Percentiles rank a stretch among this genome's conserved stretches.
These are phyloP conservation scores for Penicillium sp. DNA, from an alignment of 2,329 filamentous ascomycete species.

Conservation along the genomic window DNA sequence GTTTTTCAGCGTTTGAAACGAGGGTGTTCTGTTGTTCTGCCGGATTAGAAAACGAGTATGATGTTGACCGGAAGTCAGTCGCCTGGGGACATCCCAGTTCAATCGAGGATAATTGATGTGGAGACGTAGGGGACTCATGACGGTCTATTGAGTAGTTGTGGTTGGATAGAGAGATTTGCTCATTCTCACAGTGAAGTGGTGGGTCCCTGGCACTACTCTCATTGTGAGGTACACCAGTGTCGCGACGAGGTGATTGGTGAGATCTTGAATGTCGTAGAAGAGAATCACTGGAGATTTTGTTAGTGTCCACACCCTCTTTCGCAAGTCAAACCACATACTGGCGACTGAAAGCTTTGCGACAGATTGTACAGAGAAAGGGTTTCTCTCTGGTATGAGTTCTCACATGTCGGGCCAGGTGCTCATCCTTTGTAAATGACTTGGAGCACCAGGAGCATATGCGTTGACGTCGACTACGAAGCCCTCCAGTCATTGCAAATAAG, in stretches of 20 bases:
- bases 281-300: constrained; percentile 5
- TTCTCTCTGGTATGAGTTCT: constrained; percentile 35
- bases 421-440: constrained; percentile 30
- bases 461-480: background rate
- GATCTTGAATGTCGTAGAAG: constrained; percentile 10
- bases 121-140: background rate
- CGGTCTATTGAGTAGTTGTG: background rate
- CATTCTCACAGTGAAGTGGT: background rate
- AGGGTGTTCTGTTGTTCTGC: background rate
- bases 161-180: background rate
- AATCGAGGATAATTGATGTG: background rate
- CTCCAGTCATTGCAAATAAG: background rate
- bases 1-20: background rate
- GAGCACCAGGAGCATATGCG: constrained; percentile 25
- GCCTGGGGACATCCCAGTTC: background rate
- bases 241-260: constrained; percentile 1
- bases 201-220: background rate
- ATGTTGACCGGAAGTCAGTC: background rate
- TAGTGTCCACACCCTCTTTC: background rate
- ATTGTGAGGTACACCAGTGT: background rate
- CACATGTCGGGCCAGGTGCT: constrained; percentile 35
- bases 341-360: constrained; percentile 26
- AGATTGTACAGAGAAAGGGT: constrained; percentile 28
- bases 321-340: constrained; percentile 15
- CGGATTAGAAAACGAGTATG: background rate